phyloP scores from a whole-genome alignment of 2,329 filamentous ascomycete genomes.

The Cadophora malorum region DNA sequence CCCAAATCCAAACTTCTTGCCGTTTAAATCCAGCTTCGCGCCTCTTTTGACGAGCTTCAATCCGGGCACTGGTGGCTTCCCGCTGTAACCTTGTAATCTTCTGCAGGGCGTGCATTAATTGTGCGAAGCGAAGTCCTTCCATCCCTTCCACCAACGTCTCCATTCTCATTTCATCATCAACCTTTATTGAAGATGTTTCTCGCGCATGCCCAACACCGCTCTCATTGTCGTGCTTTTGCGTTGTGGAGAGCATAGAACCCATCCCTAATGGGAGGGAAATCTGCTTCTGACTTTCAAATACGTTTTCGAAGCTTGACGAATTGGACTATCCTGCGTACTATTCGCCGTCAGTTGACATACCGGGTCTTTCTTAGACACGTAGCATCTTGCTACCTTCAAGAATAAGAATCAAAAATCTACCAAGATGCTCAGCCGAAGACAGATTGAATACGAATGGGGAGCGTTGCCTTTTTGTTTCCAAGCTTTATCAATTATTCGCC shows the following conservation, averaged over 20 bases:
- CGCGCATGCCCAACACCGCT: background rate
- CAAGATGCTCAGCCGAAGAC: background rate
- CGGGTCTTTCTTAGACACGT: conserved; percentile 9
- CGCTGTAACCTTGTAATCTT: conserved; percentile 29
- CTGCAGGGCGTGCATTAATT: conserved; percentile 31
- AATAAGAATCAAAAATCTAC: background rate
- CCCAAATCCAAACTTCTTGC: conserved; percentile 31
- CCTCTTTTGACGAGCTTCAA: conserved; percentile 36
- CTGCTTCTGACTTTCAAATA: background rate
- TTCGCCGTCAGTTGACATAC: conserved; percentile 12
- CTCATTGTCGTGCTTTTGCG: background rate
- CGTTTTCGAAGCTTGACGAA: background rate
- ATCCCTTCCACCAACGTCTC: background rate
- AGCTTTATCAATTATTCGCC: background rate
- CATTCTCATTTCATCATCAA: conserved; percentile 10
- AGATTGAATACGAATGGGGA: conserved; percentile 8
- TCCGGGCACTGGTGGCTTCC: conserved; percentile 29
- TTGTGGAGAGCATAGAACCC: conserved; percentile 1
- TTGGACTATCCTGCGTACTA: background rate
- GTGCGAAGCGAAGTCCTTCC: conserved; percentile 22
- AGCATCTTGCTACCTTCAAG: background rate
- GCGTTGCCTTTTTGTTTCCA: background rate
- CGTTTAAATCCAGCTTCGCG: conserved; percentile 36
- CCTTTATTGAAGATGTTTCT: background rate
- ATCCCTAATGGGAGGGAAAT: background rate